A percentile compares a stretch with the other conserved stretches of the same genome.
Conservation (phyloP, 1,284 basidiomycete genomes). For the Cryptococcus wingfieldii region DNA sequence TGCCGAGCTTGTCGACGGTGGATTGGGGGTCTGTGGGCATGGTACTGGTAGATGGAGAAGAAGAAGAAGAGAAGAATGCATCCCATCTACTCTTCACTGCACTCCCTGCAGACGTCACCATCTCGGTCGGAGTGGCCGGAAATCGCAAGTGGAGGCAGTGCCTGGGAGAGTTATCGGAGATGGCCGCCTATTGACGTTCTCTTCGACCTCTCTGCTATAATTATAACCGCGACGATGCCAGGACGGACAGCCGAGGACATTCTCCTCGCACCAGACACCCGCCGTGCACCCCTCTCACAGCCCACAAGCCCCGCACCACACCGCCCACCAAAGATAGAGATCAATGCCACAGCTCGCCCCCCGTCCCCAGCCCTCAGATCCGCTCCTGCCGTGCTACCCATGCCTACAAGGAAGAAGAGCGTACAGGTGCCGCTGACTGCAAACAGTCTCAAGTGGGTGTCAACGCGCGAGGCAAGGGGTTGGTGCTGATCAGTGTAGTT, state of each 20-base stretch:
- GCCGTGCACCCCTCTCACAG: constrained; percentile 4
- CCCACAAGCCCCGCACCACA: constrained; percentile 4
- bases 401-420: constrained; percentile 8
- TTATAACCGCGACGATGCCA: no score
- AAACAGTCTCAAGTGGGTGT: constrained; percentile 14
- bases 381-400: constrained; percentile 1
- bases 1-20: constrained; percentile 18
- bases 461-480: not conserved
- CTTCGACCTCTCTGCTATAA: no score
- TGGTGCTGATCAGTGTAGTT: constrained; percentile 16
- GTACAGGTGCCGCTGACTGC: constrained; percentile 6
- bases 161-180: no score
- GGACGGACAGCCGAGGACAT: no score
- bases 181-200: no score
- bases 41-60: not conserved
- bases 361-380: not conserved
- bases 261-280: not conserved
- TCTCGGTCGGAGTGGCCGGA: no score
- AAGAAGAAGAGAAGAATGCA: no score
- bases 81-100: no score
- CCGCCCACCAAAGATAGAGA: not conserved
- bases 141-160: no score
- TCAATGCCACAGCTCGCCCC: not conserved
- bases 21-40: not conserved
- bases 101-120: no score